A percentile compares a stretch with the other conserved stretches of the same genome.
phyloP scores from a whole-genome alignment of 805 yeast species.

The Metschnikowia matae region DNA sequence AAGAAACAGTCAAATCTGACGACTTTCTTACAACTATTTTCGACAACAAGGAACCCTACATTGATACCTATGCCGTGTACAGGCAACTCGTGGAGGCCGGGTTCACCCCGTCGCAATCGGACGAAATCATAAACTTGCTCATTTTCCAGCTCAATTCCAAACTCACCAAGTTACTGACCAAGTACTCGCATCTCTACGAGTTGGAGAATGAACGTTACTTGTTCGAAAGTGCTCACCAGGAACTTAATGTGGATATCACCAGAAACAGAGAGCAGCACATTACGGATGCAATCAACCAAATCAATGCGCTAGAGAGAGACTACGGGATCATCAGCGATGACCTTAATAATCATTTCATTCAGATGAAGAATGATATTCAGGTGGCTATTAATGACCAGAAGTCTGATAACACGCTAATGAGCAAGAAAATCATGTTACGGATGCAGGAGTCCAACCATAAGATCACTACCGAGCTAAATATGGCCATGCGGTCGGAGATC shows the following conservation, averaged over 20 bases:
- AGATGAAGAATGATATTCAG: conserved; percentile 66
- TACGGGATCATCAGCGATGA: conserved; percentile 74
- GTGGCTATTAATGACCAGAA: conserved; percentile 84
- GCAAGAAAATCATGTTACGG: conserved; percentile 60
- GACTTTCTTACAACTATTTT: conserved; percentile 56
- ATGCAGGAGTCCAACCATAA: conserved; percentile 82
- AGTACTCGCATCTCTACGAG: conserved; percentile 56
- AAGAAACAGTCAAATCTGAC: conserved; percentile 14
- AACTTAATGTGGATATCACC: conserved; percentile 72
- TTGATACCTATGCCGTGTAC: conserved; percentile 50
- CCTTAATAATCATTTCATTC: conserved; percentile 55
- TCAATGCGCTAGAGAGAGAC: conserved; percentile 67
- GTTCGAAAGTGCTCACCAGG: conserved; percentile 90
- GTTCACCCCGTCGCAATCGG: conserved; percentile 59
- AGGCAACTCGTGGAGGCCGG: conserved; percentile 52
- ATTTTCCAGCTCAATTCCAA: conserved; percentile 40
- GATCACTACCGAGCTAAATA: conserved; percentile 74
- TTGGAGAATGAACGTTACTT: conserved; percentile 83
- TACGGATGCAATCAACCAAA: conserved; percentile 60
- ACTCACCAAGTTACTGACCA: conserved; percentile 40
- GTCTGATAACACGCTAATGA: conserved; percentile 74
- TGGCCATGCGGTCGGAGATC: conserved; percentile 79
- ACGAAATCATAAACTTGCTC: conserved; percentile 49
- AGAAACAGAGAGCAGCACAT: conserved; percentile 67
- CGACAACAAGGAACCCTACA: conserved; percentile 41